Conservation (phyloP, 2,329 filamentous ascomycete genomes). For the Bipolaris bicolor region DNA sequence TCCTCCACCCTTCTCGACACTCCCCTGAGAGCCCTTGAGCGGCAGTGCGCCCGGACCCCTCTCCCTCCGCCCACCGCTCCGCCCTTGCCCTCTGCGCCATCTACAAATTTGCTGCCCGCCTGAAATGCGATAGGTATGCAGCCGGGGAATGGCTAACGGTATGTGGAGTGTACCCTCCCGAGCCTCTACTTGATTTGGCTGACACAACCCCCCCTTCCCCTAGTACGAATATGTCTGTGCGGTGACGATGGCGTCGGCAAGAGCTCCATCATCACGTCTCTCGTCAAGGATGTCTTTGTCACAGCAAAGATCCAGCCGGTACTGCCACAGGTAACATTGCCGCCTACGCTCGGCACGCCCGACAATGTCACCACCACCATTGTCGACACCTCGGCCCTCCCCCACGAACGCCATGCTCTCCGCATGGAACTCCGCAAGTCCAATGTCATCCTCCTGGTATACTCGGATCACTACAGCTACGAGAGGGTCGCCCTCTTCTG, state of each 20-base stretch:
- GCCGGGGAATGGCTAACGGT: conserved; percentile 36
- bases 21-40: background rate
- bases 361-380: conserved; percentile 98
- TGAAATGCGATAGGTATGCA: conserved; percentile 28
- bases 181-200: background rate
- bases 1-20: conserved; percentile 3
- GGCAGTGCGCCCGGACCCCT: background rate
- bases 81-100: background rate
- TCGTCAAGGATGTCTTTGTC: conserved; percentile 97
- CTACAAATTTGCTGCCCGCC: background rate
- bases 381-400: conserved; percentile 94
- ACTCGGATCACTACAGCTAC: conserved; percentile 99
- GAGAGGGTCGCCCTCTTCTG: conserved; percentile 96
- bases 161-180: conserved; percentile 18
- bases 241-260: conserved; percentile 78
- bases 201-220: background rate
- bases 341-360: conserved; percentile 87
- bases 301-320: conserved; percentile 94
- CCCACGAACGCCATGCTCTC: conserved; percentile 87
- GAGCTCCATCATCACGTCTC: conserved; percentile 76
- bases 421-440: conserved; percentile 95
- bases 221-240: conserved; percentile 92
- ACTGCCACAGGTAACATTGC: conserved; percentile 92
- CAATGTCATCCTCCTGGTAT: conserved; percentile 95
- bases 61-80: background rate